Percentiles rank a stretch among this genome's conserved stretches.
Conservation (phyloP, 169 alveolate genomes). For the Cystoisospora suis region DNA sequence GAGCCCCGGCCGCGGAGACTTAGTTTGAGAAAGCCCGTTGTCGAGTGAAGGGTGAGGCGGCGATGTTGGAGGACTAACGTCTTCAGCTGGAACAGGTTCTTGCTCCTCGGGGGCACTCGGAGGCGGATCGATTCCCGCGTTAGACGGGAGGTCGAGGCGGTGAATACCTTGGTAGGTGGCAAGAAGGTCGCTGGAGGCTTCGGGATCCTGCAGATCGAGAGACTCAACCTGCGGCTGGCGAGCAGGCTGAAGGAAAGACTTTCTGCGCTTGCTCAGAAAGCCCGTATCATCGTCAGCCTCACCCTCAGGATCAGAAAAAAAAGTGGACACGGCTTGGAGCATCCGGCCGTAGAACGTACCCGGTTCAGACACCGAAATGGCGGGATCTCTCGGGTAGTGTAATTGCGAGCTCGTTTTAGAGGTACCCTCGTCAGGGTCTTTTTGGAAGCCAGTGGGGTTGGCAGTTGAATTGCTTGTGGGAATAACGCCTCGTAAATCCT, state of each 20-base stretch:
- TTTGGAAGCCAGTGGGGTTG: too few species aligned
- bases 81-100: too few species aligned
- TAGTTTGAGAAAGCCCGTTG: too few species aligned
- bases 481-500: background rate
- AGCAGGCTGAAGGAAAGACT: too few species aligned
- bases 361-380: background rate
- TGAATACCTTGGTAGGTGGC: background rate
- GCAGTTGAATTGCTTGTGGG: too few species aligned
- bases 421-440: background rate
- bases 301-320: background rate
- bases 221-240: too few species aligned
- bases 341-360: slow-evolving; percentile 16
- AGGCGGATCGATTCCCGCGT: too few species aligned
- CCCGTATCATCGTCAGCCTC: background rate
- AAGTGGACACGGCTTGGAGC: slow-evolving; percentile 36
- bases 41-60: too few species aligned
- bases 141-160: too few species aligned
- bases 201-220: background rate
- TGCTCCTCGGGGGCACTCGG: too few species aligned
- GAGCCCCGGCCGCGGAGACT: too few species aligned
- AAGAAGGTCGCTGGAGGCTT: background rate
- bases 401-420: background rate
- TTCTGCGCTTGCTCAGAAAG: background rate
- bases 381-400: background rate
- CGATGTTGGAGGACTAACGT: too few species aligned